phyloP scores from a whole-genome alignment of 1,284 basidiomycete genomes.

The Phellinidium pouzarii region DNA sequence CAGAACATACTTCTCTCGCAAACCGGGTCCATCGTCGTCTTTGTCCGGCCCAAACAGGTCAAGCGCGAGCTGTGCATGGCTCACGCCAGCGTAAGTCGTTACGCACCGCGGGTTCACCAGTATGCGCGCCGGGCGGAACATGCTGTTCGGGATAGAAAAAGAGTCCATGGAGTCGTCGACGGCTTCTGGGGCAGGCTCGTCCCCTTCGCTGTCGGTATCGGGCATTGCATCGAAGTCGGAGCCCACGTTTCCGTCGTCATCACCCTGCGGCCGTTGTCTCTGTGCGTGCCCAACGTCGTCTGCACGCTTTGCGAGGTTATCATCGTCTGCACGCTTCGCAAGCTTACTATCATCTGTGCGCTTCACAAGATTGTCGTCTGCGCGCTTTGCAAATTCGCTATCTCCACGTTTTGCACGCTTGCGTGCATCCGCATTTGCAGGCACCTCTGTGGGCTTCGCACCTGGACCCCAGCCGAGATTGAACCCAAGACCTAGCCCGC shows the following conservation, averaged over 20 bases:
- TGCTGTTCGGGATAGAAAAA: conserved; percentile 78
- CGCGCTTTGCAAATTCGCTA: conserved; percentile 7
- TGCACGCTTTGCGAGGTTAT: conserved; percentile 25
- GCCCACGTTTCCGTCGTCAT: conserved; percentile 73
- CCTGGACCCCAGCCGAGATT: conserved; percentile 17
- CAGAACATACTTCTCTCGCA: conserved; percentile 67
- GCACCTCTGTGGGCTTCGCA: conserved; percentile 20
- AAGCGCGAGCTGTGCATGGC: conserved; percentile 84
- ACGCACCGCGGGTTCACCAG: conserved; percentile 92
- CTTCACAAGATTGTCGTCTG: too few relatives aligned
- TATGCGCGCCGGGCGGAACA: conserved; percentile 82
- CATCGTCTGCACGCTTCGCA: conserved; percentile 21
- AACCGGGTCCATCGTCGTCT: conserved; percentile 30
- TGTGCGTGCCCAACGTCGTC: conserved; percentile 29
- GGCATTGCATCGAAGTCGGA: conserved; percentile 88
- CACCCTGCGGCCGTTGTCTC: conserved; percentile 33
- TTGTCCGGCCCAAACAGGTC: conserved; percentile 81
- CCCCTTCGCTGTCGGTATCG: conserved; percentile 31
- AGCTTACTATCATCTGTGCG: not conserved
- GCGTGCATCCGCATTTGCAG: conserved; percentile 19
- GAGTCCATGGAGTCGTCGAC: conserved; percentile 22
- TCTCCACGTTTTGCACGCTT: conserved; percentile 13
- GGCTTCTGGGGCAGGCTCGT: not conserved
- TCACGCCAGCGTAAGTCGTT: conserved; percentile 93
- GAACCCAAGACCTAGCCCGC: conserved; percentile 21